phyloP scores from a whole-genome alignment of 2,329 filamentous ascomycete genomes.

The Clonostachys solani region DNA sequence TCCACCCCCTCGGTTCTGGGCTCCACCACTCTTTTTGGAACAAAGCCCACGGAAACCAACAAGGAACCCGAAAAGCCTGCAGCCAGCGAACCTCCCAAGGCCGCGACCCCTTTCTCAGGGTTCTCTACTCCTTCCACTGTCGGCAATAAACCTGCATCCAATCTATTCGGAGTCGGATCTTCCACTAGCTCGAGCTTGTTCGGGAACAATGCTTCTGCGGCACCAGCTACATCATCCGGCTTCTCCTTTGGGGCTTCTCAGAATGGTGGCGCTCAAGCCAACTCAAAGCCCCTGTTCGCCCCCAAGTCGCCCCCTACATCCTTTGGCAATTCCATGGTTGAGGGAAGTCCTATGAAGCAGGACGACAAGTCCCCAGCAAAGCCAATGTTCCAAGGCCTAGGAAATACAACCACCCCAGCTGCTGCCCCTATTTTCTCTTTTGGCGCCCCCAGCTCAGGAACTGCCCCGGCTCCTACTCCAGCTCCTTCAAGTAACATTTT shows the following conservation, averaged over 20 bases:
- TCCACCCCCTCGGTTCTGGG: constrained; percentile 14
- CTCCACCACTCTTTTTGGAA: constrained; percentile 25
- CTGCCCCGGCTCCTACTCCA: neutral
- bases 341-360: constrained; percentile 37
- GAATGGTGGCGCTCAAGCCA: constrained; percentile 17
- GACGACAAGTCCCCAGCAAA: constrained; percentile 31
- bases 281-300: constrained; percentile 30
- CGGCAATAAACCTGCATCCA: neutral
- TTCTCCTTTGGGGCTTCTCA: constrained; percentile 26
- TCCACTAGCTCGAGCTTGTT: constrained; percentile 3
- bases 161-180: constrained; percentile 22
- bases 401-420: constrained; percentile 9
- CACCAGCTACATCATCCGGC: constrained; percentile 8
- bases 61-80: constrained; percentile 20
- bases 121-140: constrained; percentile 1
- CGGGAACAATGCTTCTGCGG: neutral
- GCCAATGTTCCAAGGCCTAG: constrained; percentile 21
- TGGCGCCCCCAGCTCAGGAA: constrained; percentile 6
- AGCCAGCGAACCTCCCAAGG: constrained; percentile 8
- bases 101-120: constrained; percentile 9
- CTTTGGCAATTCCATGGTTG: constrained; percentile 25
- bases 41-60: constrained; percentile 19
- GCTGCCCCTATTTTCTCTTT: constrained; percentile 27
- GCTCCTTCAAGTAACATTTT: constrained; percentile 32
- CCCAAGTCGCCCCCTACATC: constrained; percentile 25